Evolutionary conservation across 257 asterid genomes (phyloP).

Genomic region (Striga asiatica): DNA sequence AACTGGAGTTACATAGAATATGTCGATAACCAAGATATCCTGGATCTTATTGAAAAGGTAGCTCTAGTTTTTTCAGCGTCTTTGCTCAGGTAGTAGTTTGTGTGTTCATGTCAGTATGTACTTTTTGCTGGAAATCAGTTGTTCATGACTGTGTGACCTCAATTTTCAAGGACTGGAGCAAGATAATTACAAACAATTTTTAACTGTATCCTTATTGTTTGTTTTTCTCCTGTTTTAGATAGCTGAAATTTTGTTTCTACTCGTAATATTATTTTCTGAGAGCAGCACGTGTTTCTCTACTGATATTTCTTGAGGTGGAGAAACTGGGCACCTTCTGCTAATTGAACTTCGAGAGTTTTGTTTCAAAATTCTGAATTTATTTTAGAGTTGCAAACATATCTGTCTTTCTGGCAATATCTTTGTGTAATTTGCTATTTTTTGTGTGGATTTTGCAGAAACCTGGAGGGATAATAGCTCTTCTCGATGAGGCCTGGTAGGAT

Average conservation of each 20-base stretch:
- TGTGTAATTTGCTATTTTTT: slow-evolving; percentile 10
- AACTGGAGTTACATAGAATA: slow-evolving; percentile 91
- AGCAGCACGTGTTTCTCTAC: not conserved
- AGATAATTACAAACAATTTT: not conserved
- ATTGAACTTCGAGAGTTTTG: slow-evolving; percentile 1
- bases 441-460: slow-evolving; percentile 61
- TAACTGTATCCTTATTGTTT: not conserved
- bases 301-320: slow-evolving; percentile 5
- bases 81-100: not conserved
- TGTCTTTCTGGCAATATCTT: slow-evolving; percentile 16
- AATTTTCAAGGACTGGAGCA: too few species aligned
- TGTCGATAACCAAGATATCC: slow-evolving; percentile 84
- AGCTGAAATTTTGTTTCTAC: not conserved
- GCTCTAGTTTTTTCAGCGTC: slow-evolving; percentile 11
- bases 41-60: slow-evolving; percentile 94
- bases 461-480: slow-evolving; percentile 92
- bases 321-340: slow-evolving; percentile 9
- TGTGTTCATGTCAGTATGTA: not conserved
- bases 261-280: not conserved
- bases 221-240: not conserved
- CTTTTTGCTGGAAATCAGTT: not conserved
- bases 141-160: not conserved
- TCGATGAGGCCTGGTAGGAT: slow-evolving; percentile 89
- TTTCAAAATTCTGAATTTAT: not conserved
- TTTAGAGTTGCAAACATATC: not conserved